Base-by-base conservation (phyloP, 1,139 yeast species). In the Tardiomyces digboiensis region DNA sequence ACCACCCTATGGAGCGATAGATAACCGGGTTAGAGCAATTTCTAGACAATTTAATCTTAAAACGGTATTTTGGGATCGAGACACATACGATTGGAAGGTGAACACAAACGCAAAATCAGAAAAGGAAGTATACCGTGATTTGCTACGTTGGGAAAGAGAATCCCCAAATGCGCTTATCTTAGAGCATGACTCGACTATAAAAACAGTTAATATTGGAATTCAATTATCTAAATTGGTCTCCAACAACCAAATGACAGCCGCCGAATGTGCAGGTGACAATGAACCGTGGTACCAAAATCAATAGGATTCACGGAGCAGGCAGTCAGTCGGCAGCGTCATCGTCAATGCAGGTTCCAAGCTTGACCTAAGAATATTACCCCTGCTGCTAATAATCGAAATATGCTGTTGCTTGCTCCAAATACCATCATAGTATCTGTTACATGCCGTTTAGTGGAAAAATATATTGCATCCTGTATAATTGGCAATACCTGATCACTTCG, bases 1-100 rank as follows among this genome's bases (percentile, higher is more conserved):
- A 49, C 98, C 98, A 0, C 98, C 98, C 0, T 89, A 86, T 61
- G 97, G 97, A 0, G 97, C 95, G 0, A 72, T 85, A 40, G 98
- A 89, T 64, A 82, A 87, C 60, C 69, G 97, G 44, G 82, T 89
- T 1, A 68, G 97, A 46, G 69, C 82, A 1, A 85, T 89, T 44
- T 74, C 87, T 14, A 69, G 93, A 44, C 86, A 83, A 62, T 85
- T 89, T 63, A 96, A 96, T 0, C 74, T 89, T 72, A 89, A 82
- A 56, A 78, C 84, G 13, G 97, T 84, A 20, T 66, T 91, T 40
- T 89, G 97, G 98, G 93, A 88, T 59, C 78, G 76, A 55, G 97
- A 89, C 61, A 79, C 96, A 0, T 81, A 82, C 64, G 97, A 91
- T 62, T 89, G 97, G 97, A 78, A 80, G 62, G 66, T 88, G 52